Evolutionary conservation across 352 stramenopile species (phyloP).

Genomic region (Globisporangium barbulae): DNA sequence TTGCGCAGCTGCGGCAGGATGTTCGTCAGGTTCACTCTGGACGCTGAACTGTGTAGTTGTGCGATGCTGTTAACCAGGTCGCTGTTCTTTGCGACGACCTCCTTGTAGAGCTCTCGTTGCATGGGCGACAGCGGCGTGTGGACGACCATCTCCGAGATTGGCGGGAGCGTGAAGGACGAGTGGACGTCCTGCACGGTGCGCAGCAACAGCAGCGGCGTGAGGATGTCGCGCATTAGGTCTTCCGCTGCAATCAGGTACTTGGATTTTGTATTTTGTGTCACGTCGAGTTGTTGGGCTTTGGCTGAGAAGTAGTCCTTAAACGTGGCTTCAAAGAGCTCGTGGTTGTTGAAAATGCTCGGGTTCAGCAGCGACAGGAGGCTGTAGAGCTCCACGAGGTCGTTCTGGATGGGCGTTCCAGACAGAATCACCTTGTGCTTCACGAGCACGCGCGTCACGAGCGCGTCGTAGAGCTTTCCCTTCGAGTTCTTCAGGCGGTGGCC

Average conservation of each 20-base stretch:
- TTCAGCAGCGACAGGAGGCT: conserved; percentile 81
- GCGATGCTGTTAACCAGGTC: conserved; percentile 44
- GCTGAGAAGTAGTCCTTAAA: conserved; percentile 64
- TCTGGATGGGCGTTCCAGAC: conserved; percentile 89
- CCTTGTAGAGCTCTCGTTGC: conserved; percentile 81
- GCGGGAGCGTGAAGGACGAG: conserved; percentile 59
- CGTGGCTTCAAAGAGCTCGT: conserved; percentile 43
- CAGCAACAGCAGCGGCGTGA: conserved; percentile 59
- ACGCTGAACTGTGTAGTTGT: conserved; percentile 17
- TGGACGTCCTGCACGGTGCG: conserved; percentile 71
- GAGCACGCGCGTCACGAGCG: conserved; percentile 36
- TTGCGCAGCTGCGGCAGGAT: conserved; percentile 94
- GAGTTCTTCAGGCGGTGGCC: conserved; percentile 89
- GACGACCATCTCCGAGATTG: conserved; percentile 74
- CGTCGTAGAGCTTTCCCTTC: conserved; percentile 48
- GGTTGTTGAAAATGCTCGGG: conserved; percentile 75
- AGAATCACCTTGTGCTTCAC: conserved; percentile 53
- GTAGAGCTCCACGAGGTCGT: conserved; percentile 81
- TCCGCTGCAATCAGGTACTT: conserved; percentile 29
- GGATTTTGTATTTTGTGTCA: conserved; percentile 20
- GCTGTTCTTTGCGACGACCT: conserved; percentile 66
- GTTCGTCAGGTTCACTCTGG: conserved; percentile 92
- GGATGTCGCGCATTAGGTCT: conserved; percentile 50
- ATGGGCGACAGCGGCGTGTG: conserved; percentile 74
- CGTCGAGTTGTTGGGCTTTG: conserved; percentile 46